Conservation (phyloP, 2,329 filamentous ascomycete genomes). For the Phyllosticta citriasiana region DNA sequence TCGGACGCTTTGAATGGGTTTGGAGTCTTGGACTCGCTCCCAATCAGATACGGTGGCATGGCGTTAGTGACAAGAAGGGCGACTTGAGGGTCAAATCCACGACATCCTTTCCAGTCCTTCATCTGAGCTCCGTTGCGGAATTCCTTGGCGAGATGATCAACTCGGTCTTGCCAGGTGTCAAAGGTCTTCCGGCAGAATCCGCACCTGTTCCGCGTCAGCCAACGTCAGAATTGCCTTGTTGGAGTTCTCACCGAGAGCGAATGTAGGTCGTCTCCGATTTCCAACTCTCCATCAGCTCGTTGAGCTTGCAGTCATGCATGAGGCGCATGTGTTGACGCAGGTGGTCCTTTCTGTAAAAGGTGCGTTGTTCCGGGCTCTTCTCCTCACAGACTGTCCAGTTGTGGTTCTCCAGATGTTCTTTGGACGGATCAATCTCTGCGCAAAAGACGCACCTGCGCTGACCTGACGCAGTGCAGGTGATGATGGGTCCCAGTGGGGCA, state of each 20-base stretch:
- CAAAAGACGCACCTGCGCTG: slow-evolving; percentile 51
- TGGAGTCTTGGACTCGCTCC: slow-evolving; percentile 27
- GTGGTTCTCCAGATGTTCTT: slow-evolving; percentile 49
- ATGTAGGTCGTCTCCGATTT: slow-evolving; percentile 46
- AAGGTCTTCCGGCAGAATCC: slow-evolving; percentile 43
- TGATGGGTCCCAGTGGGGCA: slow-evolving; percentile 47
- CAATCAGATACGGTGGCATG: slow-evolving; percentile 44
- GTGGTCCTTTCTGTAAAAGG: slow-evolving; percentile 54
- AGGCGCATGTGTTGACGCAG: slow-evolving; percentile 51
- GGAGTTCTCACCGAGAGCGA: not conserved
- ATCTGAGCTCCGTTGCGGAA: slow-evolving; percentile 45
- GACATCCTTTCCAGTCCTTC: slow-evolving; percentile 46
- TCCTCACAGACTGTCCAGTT: slow-evolving; percentile 57
- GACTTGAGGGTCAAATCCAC: slow-evolving; percentile 40
- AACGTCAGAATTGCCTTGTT: not conserved
- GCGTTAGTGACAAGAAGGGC: slow-evolving; percentile 40
- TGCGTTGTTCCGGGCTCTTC: slow-evolving; percentile 52
- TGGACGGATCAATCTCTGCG: slow-evolving; percentile 41
- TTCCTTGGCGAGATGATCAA: slow-evolving; percentile 45
- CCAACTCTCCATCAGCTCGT: slow-evolving; percentile 56
- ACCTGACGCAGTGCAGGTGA: slow-evolving; percentile 47
- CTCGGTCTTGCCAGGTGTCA: slow-evolving; percentile 40
- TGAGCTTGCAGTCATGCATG: slow-evolving; percentile 52
- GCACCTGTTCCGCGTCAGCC: slow-evolving; percentile 35
- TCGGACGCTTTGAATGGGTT: slow-evolving; percentile 37